Percentiles rank a stretch among this genome's conserved stretches.
Evolutionary conservation across 2,329 filamentous ascomycete species (phyloP).

Genomic region (Tolypocladium cylindrosporum): DNA sequence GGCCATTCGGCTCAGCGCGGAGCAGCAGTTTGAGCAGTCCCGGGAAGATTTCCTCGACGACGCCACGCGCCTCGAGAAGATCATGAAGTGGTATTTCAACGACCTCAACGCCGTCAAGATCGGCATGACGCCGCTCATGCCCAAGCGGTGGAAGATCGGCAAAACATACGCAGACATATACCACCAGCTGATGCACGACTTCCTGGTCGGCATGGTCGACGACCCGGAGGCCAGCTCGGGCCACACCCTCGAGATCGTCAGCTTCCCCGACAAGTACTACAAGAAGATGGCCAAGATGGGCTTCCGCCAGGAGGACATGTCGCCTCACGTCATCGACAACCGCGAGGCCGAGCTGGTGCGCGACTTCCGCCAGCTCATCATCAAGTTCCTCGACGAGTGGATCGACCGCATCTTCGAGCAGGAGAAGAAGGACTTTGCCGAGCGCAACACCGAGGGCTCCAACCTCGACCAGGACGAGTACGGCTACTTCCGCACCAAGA

Average conservation of each 20-base stretch:
- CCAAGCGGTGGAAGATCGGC: constrained; percentile 93
- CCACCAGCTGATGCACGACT: constrained; percentile 92
- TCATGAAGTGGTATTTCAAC: constrained; percentile 94
- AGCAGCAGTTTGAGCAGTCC: constrained; percentile 63
- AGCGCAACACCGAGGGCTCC: constrained; percentile 61
- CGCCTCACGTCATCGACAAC: constrained; percentile 81
- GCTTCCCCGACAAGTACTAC: constrained; percentile 95
- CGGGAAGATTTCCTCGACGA: constrained; percentile 73
- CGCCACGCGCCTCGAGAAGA: constrained; percentile 74
- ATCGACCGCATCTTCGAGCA: constrained; percentile 84
- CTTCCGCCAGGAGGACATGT: constrained; percentile 64
- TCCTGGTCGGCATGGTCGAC: constrained; percentile 72
- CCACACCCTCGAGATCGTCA: constrained; percentile 83
- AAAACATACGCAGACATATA: constrained; percentile 86
- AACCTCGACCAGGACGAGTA: constrained; percentile 82
- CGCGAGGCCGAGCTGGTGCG: constrained; percentile 83
- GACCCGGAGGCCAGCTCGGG: constrained; percentile 76
- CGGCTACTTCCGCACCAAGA: constrained; percentile 85
- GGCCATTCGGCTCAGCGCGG: constrained; percentile 63
- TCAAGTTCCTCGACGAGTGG: constrained; percentile 93
- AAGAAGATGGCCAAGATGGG: constrained; percentile 89
- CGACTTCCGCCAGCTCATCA: constrained; percentile 91
- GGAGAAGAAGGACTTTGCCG: constrained; percentile 72
- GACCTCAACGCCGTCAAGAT: constrained; percentile 90
- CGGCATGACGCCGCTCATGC: constrained; percentile 85